Evolutionary conservation across 2,329 filamentous ascomycete species (phyloP).

Genomic region (Camptophora hylomeconis): DNA sequence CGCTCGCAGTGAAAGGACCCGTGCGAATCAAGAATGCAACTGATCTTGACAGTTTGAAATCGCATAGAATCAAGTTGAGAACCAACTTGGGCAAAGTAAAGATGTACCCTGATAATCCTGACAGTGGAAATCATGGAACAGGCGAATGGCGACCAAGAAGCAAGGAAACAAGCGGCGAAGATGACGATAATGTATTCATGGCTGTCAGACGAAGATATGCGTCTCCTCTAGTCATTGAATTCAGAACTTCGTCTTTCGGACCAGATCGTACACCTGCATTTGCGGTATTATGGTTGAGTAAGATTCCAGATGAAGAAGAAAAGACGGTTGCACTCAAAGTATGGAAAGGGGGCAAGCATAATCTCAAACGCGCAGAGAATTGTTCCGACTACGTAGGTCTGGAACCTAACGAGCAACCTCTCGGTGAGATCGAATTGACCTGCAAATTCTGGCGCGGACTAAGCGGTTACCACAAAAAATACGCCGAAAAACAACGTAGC

Average conservation of each 20-base stretch:
- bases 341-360: constrained; percentile 47
- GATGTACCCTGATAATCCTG: constrained; percentile 54
- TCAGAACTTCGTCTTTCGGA: constrained; percentile 17
- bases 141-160: constrained; percentile 14
- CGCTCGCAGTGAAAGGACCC: constrained; percentile 47
- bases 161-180: constrained; percentile 10
- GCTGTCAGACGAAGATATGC: constrained; percentile 21
- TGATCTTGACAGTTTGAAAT: constrained; percentile 35
- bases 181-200: constrained; percentile 13
- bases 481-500: constrained; percentile 39
- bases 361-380: constrained; percentile 26
- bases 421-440: constrained; percentile 46
- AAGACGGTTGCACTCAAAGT: constrained; percentile 45
- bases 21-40: constrained; percentile 28
- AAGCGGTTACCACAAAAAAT: constrained; percentile 43
- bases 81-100: constrained; percentile 48
- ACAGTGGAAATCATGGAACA: constrained; percentile 46
- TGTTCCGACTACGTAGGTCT: constrained; percentile 30
- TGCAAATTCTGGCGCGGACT: constrained; percentile 50
- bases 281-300: constrained; percentile 29
- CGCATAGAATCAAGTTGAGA: constrained; percentile 45
- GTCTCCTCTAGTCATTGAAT: constrained; percentile 19
- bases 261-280: constrained; percentile 20
- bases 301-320: constrained; percentile 56
- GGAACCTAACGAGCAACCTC: constrained; percentile 41